A percentile compares a stretch with the other conserved stretches of the same genome.
Conservation (phyloP, 1,139 yeast genomes). For the Hyphopichia wangnamkhiaoensis region DNA sequence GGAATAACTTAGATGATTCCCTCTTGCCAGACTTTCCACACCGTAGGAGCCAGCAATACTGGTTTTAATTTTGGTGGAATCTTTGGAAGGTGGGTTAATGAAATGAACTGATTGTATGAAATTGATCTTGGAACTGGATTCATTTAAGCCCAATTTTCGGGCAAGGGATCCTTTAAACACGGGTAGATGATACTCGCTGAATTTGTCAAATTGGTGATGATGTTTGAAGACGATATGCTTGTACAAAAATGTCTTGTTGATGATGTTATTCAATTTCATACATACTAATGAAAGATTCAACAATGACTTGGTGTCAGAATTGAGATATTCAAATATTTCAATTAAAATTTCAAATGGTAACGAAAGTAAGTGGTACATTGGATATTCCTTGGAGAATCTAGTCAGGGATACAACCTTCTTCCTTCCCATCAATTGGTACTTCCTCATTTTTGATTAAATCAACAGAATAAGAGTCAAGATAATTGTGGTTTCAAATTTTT, state of each 20-base stretch:
- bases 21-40: slow-evolving; percentile 25
- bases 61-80: slow-evolving; percentile 23
- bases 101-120: slow-evolving; percentile 28
- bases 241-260: slow-evolving; percentile 40
- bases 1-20: slow-evolving; percentile 22
- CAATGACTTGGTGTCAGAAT: slow-evolving; percentile 18
- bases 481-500: too few species aligned
- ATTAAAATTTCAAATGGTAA: slow-evolving; percentile 45
- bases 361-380: slow-evolving; percentile 32
- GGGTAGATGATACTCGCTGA: slow-evolving; percentile 30
- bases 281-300: slow-evolving; percentile 36
- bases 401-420: slow-evolving; percentile 24
- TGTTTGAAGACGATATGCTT: slow-evolving; percentile 26
- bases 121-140: slow-evolving; percentile 33
- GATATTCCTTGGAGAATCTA: slow-evolving; percentile 20
- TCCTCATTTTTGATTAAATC: too few species aligned
- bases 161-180: slow-evolving; percentile 14
- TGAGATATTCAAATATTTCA: slow-evolving; percentile 29
- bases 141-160: slow-evolving; percentile 20
- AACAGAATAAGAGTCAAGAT: too few species aligned
- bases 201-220: slow-evolving; percentile 29
- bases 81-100: slow-evolving; percentile 35
- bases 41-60: slow-evolving; percentile 43
- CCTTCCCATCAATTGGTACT: slow-evolving; percentile 43
- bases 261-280: slow-evolving; percentile 33